Evolutionary conservation across 2,329 filamentous ascomycete species (phyloP), one percentile per base, ranked within the genome.

Genomic region (Trichoderma harzianum): DNA sequence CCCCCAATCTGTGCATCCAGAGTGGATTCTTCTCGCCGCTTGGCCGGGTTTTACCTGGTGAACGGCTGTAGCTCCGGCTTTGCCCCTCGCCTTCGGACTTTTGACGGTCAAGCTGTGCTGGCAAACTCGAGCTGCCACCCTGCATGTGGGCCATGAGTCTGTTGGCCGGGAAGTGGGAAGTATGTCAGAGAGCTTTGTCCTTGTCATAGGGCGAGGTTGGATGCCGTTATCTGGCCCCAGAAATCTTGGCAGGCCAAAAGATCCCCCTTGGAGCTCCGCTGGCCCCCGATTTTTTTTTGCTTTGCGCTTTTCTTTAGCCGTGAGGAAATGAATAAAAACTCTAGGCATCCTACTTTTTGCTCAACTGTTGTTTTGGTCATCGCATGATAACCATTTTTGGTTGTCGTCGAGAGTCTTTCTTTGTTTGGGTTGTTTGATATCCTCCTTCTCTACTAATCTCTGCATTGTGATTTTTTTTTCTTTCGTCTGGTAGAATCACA

Each of bases 401-500:
- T 62, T 62, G 57, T 69, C 57, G 62, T 60, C 39, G 18, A 57
- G 47, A 43, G 21, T n/a, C 30, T 34, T 24, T 36, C 26, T 61
- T 28, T 5, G 32, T 28, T 8, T 16, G 39, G 18, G 18, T 30
- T n/a, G 18, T 53, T 61, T 51, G 47, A 26, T 26, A 34, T 69
- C 36, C 21, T 68, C 34, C 36, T 60, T 47, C 55, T 24, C 8
- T 68, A 43, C 14, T 55, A 65, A 65, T 65, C 16, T 34, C 24
- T 57, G 21, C 16, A n/a, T 39, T 58, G 26, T 30, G 34, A 11
- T 12, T 18, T 26, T 32, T 28, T 11, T n/a, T 34, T 55, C n/a
- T 34, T 70, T 70, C 68, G 28, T 57, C 68, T 64, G 47, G 58
- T 57, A 63, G 68, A 64, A 70, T 63, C 32, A 63, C 60, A 58